Percentiles rank a stretch among this genome's conserved stretches.
phyloP scores from a whole-genome alignment of 345 rosid genomes.

The Hibiscus trionum region DNA sequence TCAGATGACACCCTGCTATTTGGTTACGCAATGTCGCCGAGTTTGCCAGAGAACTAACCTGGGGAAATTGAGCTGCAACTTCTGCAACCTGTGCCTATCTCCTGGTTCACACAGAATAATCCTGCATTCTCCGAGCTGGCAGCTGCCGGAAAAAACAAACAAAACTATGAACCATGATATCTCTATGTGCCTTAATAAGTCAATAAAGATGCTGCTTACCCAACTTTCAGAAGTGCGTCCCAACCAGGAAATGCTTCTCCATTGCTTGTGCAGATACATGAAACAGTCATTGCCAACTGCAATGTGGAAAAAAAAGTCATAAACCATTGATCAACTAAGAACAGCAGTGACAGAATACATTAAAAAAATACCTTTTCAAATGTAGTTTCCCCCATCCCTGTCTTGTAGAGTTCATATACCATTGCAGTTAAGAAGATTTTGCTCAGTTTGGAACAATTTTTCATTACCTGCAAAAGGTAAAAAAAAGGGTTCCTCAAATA shows the following conservation, averaged over 20 bases:
- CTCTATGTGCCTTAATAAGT: neutral
- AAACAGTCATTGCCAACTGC: conserved; percentile 64
- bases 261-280: conserved; percentile 64
- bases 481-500: no score
- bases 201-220: conserved; percentile 32
- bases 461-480: conserved; percentile 53
- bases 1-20: neutral
- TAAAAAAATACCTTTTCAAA: conserved; percentile 58
- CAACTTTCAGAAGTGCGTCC: conserved; percentile 71
- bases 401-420: conserved; percentile 90
- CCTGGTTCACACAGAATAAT: no score
- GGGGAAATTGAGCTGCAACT: neutral
- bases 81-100: no score
- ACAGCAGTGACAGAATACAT: neutral
- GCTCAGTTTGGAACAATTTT: conserved; percentile 52
- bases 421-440: conserved; percentile 88
- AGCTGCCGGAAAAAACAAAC: conserved; percentile 30
- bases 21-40: neutral
- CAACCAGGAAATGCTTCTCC: conserved; percentile 86
- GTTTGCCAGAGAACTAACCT: conserved; percentile 35
- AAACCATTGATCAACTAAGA: neutral
- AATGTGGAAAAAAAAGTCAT: neutral
- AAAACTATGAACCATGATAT: no score
- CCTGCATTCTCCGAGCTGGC: no score
- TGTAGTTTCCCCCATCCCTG: conserved; percentile 85